Evolutionary conservation across 345 rosid genomes (phyloP).

Genomic region (Hibiscus tridactylites): DNA sequence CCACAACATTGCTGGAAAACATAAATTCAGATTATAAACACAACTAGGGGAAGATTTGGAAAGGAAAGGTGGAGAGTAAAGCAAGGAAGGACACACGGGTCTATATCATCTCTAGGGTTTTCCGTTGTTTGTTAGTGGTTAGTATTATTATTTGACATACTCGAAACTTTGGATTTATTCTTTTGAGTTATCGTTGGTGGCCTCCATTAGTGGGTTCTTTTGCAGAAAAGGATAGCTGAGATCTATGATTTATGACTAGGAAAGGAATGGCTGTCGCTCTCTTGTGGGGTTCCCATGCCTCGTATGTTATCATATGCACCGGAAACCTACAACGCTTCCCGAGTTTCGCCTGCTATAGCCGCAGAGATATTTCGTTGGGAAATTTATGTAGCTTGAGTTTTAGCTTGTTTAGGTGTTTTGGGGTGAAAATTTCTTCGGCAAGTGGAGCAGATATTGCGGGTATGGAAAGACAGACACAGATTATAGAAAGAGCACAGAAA

Average conservation of each 20-base stretch:
- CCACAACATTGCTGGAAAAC: not conserved
- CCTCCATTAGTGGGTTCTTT: slow-evolving; percentile 20
- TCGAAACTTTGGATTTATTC: slow-evolving; percentile 16
- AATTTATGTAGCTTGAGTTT: not conserved
- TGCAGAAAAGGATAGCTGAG: slow-evolving; percentile 14
- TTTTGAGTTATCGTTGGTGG: slow-evolving; percentile 6
- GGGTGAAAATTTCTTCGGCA: slow-evolving; percentile 9
- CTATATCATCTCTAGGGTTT: slow-evolving; percentile 33
- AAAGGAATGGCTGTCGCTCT: slow-evolving; percentile 16
- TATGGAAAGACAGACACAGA: slow-evolving; percentile 5
- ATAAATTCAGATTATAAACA: not conserved
- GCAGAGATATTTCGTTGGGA: slow-evolving; percentile 5
- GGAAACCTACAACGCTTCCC: not conserved
- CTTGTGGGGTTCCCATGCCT: slow-evolving; percentile 1
- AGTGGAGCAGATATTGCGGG: slow-evolving; percentile 14
- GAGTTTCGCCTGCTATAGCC: slow-evolving; percentile 11
- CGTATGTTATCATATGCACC: slow-evolving; percentile 14
- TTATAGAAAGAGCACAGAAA: slow-evolving; percentile 19
- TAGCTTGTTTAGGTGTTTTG: slow-evolving; percentile 1
- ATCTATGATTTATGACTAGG: slow-evolving; percentile 18
- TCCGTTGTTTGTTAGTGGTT: slow-evolving; percentile 16
- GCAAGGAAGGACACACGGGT: slow-evolving; percentile 10
- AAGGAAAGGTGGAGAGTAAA: not conserved
- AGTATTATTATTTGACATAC: slow-evolving; percentile 4
- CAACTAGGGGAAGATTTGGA: not conserved